A percentile compares a stretch with the other conserved stretches of the same genome.
Conservation (phyloP, 208 protist species). For the Cochliopodium minus region DNA sequence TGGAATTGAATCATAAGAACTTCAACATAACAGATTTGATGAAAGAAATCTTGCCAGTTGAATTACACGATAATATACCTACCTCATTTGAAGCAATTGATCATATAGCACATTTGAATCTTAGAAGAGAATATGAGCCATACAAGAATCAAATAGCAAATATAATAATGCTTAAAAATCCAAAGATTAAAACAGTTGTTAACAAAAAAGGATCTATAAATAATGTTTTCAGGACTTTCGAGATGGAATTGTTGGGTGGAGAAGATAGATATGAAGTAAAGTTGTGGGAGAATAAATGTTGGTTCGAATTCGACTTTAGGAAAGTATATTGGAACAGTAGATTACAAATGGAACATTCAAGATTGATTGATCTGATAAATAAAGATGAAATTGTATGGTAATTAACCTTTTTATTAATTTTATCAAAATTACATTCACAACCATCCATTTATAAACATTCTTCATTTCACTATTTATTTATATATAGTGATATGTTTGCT, state of each 20-base stretch:
- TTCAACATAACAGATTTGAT: too few species aligned
- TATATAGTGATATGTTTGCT: constrained; percentile 8
- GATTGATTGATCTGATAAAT: constrained; percentile 52
- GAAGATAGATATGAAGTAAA: constrained; percentile 36
- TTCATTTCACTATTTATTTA: too few species aligned
- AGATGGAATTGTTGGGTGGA: constrained; percentile 82
- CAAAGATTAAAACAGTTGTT: constrained; percentile 72
- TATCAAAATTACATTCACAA: not conserved
- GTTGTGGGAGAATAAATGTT: constrained; percentile 69
- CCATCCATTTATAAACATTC: not conserved
- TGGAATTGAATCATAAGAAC: too few species aligned
- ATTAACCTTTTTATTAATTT: not conserved
- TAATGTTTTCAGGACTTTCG: constrained; percentile 80
- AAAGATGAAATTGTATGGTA: constrained; percentile 40
- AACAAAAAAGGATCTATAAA: constrained; percentile 84
- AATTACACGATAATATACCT: too few species aligned
- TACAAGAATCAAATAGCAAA: constrained; percentile 72
- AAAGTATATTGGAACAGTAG: constrained; percentile 94
- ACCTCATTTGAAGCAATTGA: constrained; percentile 39
- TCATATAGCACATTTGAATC: constrained; percentile 91
- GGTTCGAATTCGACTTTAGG: constrained; percentile 79
- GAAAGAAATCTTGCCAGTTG: too few species aligned
- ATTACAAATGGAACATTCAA: constrained; percentile 72
- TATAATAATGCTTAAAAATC: constrained; percentile 67
- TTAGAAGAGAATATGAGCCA: constrained; percentile 62